Evolutionary conservation across 2,329 filamentous ascomycete species (phyloP).

Genomic region (Leptographium radiaticola): DNA sequence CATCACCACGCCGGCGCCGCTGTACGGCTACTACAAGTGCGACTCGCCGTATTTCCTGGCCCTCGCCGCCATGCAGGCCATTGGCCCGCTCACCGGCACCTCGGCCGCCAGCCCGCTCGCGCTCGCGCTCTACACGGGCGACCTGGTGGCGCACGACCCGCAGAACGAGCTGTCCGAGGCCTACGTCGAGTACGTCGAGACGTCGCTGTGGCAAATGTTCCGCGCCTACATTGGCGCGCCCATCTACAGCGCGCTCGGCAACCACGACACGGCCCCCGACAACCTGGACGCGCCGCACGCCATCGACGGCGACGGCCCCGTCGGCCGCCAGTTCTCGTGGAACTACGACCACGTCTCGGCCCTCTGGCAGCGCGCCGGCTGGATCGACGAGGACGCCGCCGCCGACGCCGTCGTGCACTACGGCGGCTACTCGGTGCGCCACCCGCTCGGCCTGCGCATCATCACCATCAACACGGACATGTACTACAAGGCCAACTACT

Average conservation of each 20-base stretch:
- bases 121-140: constrained; percentile 47
- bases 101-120: constrained; percentile 30
- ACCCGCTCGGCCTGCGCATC: constrained; percentile 34
- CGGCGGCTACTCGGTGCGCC: constrained; percentile 35
- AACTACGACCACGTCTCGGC: constrained; percentile 34
- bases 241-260: constrained; percentile 42
- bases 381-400: constrained; percentile 27
- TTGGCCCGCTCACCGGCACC: constrained; percentile 42
- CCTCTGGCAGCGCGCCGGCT: constrained; percentile 36
- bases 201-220: constrained; percentile 39
- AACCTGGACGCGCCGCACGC: constrained; percentile 39
- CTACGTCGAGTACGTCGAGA: constrained; percentile 40
- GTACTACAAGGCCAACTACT: constrained; percentile 46
- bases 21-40: constrained; percentile 41
- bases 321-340: constrained; percentile 41
- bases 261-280: constrained; percentile 42
- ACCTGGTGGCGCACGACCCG: constrained; percentile 42
- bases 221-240: constrained; percentile 42
- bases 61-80: constrained; percentile 40
- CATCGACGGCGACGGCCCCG: constrained; percentile 22
- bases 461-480: constrained; percentile 49
- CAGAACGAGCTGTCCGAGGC: constrained; percentile 35
- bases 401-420: constrained; percentile 28
- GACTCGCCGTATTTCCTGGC: constrained; percentile 46
- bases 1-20: constrained; percentile 31